phyloP scores from a whole-genome alignment of 2,329 filamentous ascomycete genomes.

The Botrytis porri region DNA sequence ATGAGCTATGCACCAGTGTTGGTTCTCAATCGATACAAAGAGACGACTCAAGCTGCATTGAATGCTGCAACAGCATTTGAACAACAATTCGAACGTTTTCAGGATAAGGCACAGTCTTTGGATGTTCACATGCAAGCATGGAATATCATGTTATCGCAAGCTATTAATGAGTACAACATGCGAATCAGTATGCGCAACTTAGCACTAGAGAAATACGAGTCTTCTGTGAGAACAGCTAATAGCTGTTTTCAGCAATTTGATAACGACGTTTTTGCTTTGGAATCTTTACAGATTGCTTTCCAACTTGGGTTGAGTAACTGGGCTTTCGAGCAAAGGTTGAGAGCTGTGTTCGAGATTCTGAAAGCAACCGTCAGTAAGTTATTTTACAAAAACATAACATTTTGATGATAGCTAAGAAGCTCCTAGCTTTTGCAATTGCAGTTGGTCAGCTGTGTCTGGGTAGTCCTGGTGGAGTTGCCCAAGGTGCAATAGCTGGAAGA shows the following conservation, averaged over 20 bases:
- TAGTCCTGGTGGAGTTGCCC: background rate
- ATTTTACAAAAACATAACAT: background rate
- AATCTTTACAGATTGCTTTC: background rate
- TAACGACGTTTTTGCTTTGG: constrained; percentile 1
- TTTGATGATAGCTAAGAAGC: background rate
- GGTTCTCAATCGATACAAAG: constrained; percentile 1
- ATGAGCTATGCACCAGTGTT: constrained; percentile 10
- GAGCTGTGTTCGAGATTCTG: background rate
- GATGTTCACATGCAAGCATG: constrained; percentile 5
- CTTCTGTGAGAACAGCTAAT: constrained; percentile 1
- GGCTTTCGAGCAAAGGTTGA: background rate
- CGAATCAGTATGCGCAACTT: background rate
- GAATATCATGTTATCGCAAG: constrained; percentile 9
- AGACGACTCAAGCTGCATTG: background rate
- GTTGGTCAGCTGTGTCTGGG: constrained; percentile 10
- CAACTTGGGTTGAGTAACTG: background rate
- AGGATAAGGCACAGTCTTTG: constrained; percentile 8
- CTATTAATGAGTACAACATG: constrained; percentile 10
- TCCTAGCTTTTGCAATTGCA: constrained; percentile 5
- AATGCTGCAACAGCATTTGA: constrained; percentile 1
- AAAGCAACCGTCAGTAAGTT: constrained; percentile 3
- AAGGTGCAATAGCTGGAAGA: constrained; percentile 1
- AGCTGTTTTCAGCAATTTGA: constrained; percentile 11
- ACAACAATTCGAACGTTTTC: constrained; percentile 4
- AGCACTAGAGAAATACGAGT: background rate